These are phyloP conservation scores for Saitoella complicata DNA, from an alignment of 805 yeast genomes.

Conservation along the genomic window DNA sequence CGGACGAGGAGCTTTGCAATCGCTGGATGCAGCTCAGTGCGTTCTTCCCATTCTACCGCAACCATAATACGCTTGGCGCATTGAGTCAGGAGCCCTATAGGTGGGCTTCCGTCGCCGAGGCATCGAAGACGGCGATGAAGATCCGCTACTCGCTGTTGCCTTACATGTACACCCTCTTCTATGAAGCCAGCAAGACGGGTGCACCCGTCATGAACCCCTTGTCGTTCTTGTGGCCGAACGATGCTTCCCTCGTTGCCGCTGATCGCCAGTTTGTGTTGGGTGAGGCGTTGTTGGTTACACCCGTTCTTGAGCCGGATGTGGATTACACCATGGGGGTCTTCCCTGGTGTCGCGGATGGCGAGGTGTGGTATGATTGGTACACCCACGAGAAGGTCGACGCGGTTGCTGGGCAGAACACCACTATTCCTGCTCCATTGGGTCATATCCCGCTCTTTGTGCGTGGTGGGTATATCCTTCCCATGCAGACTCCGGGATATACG, in stretches of 20 bases:
- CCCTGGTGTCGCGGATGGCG: conserved; percentile 19
- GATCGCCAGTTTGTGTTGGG: conserved; percentile 65
- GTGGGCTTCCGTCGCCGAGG: conserved; percentile 20
- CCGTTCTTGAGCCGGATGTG: conserved; percentile 39
- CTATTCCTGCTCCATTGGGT: conserved; percentile 27
- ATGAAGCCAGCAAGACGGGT: conserved; percentile 36
- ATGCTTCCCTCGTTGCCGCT: conserved; percentile 26
- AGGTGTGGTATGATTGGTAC: conserved; percentile 6
- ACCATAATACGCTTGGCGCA: conserved; percentile 20
- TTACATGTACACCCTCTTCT: conserved; percentile 48
- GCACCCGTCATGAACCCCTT: conserved; percentile 50
- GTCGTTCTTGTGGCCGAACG: conserved; percentile 37
- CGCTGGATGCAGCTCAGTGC: conserved; percentile 24
- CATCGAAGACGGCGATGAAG: conserved; percentile 17
- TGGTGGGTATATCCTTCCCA: conserved; percentile 48
- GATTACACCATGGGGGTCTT: conserved; percentile 24
- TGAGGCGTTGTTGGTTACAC: conserved; percentile 37
- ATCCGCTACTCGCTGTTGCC: conserved; percentile 41
- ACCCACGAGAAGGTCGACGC: conserved; percentile 23
- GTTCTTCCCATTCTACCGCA: conserved; percentile 23
- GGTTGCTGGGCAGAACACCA: conserved; percentile 12
- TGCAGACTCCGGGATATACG: conserved; percentile 32
- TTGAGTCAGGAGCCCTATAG: conserved; percentile 21
- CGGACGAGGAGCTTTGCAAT: conserved; percentile 19
- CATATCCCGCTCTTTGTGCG: conserved; percentile 46